Evolutionary conservation across 768 basidiomycete genomes (phyloP), one percentile per base, ranked within the genome.

Genomic region (Russula sp.): DNA sequence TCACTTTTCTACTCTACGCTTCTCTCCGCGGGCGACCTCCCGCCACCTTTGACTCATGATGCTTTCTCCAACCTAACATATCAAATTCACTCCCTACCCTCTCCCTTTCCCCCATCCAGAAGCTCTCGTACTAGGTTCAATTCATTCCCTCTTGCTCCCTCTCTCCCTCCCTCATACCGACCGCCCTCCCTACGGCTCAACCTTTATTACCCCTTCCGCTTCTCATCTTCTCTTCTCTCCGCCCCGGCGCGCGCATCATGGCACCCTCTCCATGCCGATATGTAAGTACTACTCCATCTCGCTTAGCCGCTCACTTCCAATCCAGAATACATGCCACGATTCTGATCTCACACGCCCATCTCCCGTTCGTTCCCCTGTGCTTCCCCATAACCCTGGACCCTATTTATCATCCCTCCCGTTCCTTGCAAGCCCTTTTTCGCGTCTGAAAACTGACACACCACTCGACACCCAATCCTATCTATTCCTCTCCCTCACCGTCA

Each of bases 331-430:
- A 20, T 50, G 63, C 63, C 63, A 65, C 64, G 59, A 65, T 65
- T 65, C 64, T 65, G 64, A 65, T 65, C 64, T 61, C 64, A 65
- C 64, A 65, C 64, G 64, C 60, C 55, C 59, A 64, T 60, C 48
- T 64, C 63, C 57, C 44, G 34, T 32, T 28, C 34, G 34, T 18
- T 48, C 42, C 49, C 52, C 32, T 53, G n/a, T n/a, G 36, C 57
- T 59, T 60, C 16, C 36, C 26, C 48, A 30, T 38, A 60, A 60
- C 63, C 63, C 63, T 64, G 42, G 63, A 64, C 63, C 63, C 63
- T 60, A 59, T 28, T 20, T 11, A 48, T 54, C 61, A 20, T 28
- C 46, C 36, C n/a, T n/a, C 46, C 49, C 28, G 63, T 64, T 59
- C 63, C 63, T 36, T 60, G 63, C 44, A 28, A 44, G 40, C 58